Conservation (phyloP, 2,329 filamentous ascomycete genomes). For the Sporothrix inflata region DNA sequence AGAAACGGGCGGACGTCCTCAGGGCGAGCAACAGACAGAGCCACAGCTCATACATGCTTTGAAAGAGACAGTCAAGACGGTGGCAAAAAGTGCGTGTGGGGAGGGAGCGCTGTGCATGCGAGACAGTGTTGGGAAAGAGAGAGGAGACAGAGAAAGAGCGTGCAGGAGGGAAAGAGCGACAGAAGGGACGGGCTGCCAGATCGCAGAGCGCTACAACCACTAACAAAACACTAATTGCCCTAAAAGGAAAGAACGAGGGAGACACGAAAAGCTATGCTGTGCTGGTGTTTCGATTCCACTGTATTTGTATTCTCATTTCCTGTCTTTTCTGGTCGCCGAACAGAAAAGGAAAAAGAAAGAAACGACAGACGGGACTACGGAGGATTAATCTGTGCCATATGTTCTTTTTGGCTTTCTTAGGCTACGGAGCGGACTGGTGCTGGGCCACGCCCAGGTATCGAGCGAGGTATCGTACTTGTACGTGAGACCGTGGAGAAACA, state of each 20-base stretch:
- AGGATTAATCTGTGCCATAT: not conserved
- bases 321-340: not conserved
- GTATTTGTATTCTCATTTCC: not conserved
- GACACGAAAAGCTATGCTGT: not conserved
- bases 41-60: not conserved
- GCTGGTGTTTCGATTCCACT: not conserved
- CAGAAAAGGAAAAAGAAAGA: not conserved
- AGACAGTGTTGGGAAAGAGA: not conserved
- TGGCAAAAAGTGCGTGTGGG: slow-evolving; percentile 12
- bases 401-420: not conserved
- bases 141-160: not conserved
- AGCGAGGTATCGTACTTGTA: not conserved
- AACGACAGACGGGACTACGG: not conserved
- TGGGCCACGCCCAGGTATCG: not conserved
- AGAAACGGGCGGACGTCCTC: no score
- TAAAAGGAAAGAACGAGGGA: slow-evolving; percentile 18
- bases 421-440: not conserved
- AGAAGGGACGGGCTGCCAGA: not conserved
- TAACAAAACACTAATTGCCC: slow-evolving; percentile 16
- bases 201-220: not conserved
- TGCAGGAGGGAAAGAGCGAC: not conserved
- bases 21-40: not conserved
- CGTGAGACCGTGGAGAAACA: not conserved
- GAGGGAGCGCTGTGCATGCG: not conserved
- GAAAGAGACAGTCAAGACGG: not conserved